Evolutionary conservation across 139 green algal genomes (phyloP).

Genomic region (Tetradesmus obliquus): DNA sequence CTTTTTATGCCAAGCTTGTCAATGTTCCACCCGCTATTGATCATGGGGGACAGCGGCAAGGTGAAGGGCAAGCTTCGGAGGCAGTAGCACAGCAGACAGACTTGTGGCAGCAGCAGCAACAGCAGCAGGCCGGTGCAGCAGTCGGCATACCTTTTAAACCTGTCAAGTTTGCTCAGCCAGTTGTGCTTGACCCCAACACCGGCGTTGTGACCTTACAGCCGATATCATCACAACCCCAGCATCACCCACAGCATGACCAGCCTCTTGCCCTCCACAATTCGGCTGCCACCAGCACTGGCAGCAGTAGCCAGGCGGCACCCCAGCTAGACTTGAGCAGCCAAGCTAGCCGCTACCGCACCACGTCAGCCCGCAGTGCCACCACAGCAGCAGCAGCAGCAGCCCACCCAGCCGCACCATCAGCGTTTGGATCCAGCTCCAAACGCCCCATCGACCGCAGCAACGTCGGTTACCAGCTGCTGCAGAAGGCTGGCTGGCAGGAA

Average conservation of each 20-base stretch:
- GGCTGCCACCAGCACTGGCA: neutral
- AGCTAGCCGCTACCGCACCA: neutral
- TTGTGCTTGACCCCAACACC: conserved; percentile 30
- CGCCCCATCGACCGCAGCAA: conserved; percentile 40
- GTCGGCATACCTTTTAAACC: neutral
- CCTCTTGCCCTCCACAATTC: neutral
- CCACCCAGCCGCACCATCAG: neutral
- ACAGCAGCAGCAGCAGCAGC: conserved; percentile 7
- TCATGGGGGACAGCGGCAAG: neutral
- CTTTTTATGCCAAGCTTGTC: neutral
- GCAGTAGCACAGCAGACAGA: neutral
- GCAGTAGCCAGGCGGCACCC: conserved; percentile 9
- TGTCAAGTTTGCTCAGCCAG: conserved; percentile 11
- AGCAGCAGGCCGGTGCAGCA: conserved; percentile 5
- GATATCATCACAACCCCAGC: neutral
- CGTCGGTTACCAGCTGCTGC: conserved; percentile 55
- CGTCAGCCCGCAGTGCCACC: neutral
- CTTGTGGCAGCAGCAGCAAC: neutral
- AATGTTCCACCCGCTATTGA: neutral
- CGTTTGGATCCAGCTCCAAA: neutral
- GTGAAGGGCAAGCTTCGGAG: neutral
- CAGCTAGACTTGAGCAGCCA: neutral
- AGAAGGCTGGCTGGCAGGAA: conserved; percentile 68
- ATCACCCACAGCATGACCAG: neutral
- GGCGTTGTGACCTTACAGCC: conserved; percentile 9